These are phyloP conservation scores for Lathyrus sativus DNA, from an alignment of 306 rosid species.

Conservation along the genomic window DNA sequence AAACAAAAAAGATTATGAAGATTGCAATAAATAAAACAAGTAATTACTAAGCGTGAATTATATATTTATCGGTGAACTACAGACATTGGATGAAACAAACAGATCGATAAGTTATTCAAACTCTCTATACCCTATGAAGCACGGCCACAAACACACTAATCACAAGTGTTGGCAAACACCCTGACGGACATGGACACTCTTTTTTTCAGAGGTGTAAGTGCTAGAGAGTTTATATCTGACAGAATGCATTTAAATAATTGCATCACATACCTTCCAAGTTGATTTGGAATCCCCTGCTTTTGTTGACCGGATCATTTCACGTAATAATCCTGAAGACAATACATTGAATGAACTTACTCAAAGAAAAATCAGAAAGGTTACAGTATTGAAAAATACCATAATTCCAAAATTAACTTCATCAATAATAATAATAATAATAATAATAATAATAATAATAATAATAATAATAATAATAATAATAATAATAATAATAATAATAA, in stretches of 20 bases:
- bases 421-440: background rate
- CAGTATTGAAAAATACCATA: background rate
- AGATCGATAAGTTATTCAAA: background rate
- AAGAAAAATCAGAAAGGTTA: constrained; percentile 6
- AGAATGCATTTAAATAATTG: constrained; percentile 20
- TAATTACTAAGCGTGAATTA: constrained; percentile 17
- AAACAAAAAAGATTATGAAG: constrained; percentile 11
- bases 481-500: background rate
- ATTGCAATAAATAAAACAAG: constrained; percentile 29
- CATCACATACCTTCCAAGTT: constrained; percentile 82
- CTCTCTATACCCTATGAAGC: too few relatives aligned
- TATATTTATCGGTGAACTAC: background rate
- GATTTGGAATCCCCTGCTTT: constrained; percentile 87
- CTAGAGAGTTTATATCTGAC: background rate
- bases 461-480: background rate
- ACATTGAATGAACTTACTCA: constrained; percentile 17
- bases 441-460: background rate
- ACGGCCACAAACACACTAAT: too few relatives aligned
- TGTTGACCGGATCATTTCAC: constrained; percentile 84
- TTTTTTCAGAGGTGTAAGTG: too few relatives aligned
- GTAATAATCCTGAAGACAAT: constrained; percentile 68
- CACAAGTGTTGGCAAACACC: too few relatives aligned
- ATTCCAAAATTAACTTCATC: constrained; percentile 23
- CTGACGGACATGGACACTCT: too few relatives aligned
- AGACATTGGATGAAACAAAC: constrained; percentile 24